These are phyloP conservation scores for Acer yangbiense DNA, from an alignment of 345 rosid genomes.

Conservation along the genomic window DNA sequence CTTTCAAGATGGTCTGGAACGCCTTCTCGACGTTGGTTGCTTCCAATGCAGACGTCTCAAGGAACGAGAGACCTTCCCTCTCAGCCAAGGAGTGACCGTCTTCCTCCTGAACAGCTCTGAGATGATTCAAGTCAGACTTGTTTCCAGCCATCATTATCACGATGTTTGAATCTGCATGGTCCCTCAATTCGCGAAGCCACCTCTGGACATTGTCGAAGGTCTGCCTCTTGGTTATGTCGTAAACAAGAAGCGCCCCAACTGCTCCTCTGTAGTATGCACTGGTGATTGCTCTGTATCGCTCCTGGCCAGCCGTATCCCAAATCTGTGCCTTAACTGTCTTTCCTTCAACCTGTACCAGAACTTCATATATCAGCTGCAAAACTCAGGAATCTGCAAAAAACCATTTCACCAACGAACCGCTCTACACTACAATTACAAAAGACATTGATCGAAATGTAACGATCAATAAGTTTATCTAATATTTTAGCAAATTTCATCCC, in stretches of 20 bases:
- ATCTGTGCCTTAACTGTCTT: conserved; percentile 86
- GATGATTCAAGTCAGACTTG: conserved; percentile 68
- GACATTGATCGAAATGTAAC: neutral
- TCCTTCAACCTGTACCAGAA: conserved; percentile 63
- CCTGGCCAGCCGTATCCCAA: conserved; percentile 87
- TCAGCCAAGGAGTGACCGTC: conserved; percentile 64
- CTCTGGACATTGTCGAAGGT: conserved; percentile 66
- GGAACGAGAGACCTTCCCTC: conserved; percentile 69
- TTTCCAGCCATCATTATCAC: conserved; percentile 86
- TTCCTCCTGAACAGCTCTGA: conserved; percentile 61
- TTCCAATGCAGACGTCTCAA: conserved; percentile 75
- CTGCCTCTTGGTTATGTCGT: conserved; percentile 80
- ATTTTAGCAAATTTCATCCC: neutral
- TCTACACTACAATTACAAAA: too few relatives aligned
- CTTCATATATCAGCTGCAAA: neutral
- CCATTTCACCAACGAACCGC: neutral
- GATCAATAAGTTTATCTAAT: neutral
- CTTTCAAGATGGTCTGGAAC: conserved; percentile 63
- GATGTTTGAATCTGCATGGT: conserved; percentile 78
- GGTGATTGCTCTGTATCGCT: conserved; percentile 71
- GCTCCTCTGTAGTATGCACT: conserved; percentile 83
- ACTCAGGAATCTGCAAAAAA: neutral
- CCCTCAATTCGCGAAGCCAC: conserved; percentile 79
- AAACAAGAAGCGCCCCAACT: conserved; percentile 78
- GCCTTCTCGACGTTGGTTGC: conserved; percentile 72